These are phyloP conservation scores for Clathrospora elynae DNA, from an alignment of 2,329 filamentous ascomycete genomes.

Conservation along the genomic window DNA sequence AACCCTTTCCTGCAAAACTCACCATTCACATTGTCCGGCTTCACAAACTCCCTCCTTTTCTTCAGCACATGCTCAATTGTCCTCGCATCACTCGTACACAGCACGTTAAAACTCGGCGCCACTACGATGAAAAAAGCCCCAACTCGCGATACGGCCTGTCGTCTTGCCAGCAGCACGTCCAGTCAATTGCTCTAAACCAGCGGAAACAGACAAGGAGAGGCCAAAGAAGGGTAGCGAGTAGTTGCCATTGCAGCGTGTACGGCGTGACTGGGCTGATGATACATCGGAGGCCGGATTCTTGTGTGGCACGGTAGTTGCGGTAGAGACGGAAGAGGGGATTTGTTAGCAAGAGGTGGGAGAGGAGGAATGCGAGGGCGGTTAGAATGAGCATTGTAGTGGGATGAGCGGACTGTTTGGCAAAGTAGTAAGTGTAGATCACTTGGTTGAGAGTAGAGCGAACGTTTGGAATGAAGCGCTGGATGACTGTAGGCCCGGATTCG, in stretches of 20 bases:
- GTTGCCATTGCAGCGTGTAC: constrained; percentile 17
- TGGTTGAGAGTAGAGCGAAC: too few species aligned
- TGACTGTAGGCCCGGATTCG: too few species aligned
- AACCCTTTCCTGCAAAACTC: neutral
- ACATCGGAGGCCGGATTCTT: constrained; percentile 17
- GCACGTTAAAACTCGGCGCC: constrained; percentile 14
- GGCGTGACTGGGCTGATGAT: constrained; percentile 25
- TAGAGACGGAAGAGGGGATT: constrained; percentile 8
- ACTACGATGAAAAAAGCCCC: constrained; percentile 26
- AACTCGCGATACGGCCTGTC: constrained; percentile 16
- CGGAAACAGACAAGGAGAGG: constrained; percentile 6
- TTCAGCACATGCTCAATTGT: constrained; percentile 20
- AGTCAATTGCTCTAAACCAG: constrained; percentile 23
- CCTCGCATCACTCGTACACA: constrained; percentile 24
- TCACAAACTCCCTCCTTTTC: constrained; percentile 29
- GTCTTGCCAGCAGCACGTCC: constrained; percentile 25
- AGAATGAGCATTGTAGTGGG: constrained; percentile 7
- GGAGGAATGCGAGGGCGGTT: constrained; percentile 6
- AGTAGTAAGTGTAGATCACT: too few species aligned
- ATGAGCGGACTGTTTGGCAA: neutral
- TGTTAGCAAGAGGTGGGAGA: constrained; percentile 2
- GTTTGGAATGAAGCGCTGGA: too few species aligned
- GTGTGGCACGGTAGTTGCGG: constrained; percentile 24
- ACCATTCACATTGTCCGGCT: constrained; percentile 30
- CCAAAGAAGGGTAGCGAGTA: constrained; percentile 6